Percentiles rank a stretch among this genome's conserved stretches.
phyloP scores from a whole-genome alignment of 805 yeast genomes.

The Lipomyces yamadae region DNA sequence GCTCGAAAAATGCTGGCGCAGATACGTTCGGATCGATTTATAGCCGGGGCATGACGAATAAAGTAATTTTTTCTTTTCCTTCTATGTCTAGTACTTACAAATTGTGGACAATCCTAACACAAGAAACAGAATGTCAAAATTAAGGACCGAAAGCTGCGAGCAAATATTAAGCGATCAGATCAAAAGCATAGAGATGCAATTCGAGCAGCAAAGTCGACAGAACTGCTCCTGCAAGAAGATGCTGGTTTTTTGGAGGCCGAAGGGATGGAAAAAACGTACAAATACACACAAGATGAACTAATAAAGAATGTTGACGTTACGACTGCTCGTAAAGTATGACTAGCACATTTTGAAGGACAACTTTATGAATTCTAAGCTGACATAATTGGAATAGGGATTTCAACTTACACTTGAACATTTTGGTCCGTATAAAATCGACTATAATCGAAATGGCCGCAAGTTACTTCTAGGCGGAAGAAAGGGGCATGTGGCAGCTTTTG shows the following conservation, averaged over 20 bases:
- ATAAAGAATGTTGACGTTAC: conserved; percentile 72
- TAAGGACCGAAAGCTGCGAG: conserved; percentile 65
- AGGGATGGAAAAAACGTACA: conserved; percentile 90
- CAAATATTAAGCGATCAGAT: conserved; percentile 70
- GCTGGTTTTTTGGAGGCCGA: conserved; percentile 91
- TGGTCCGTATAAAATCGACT: conserved; percentile 86
- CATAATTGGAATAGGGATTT: conserved; percentile 47
- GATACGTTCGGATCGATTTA: background rate
- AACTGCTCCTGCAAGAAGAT: conserved; percentile 80
- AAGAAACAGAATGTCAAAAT: conserved; percentile 35
- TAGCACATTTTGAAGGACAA: conserved; percentile 41
- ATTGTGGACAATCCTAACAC: background rate
- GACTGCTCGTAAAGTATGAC: conserved; percentile 63
- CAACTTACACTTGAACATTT: conserved; percentile 72
- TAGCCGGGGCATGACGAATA: conserved; percentile 8
- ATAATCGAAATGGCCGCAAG: conserved; percentile 85
- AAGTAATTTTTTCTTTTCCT: conserved; percentile 2
- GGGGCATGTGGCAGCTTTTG: conserved; percentile 95
- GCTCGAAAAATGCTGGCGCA: background rate
- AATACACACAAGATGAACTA: conserved; percentile 81
- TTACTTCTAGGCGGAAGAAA: conserved; percentile 83
- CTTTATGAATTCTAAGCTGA: background rate
- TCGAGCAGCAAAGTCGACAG: conserved; percentile 84
- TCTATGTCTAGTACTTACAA: background rate
- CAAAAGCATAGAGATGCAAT: conserved; percentile 76